A percentile compares a stretch with the other conserved stretches of the same genome.
Evolutionary conservation across 768 basidiomycete genomes (phyloP).

Genomic region (Rhodotorula toruloides): DNA sequence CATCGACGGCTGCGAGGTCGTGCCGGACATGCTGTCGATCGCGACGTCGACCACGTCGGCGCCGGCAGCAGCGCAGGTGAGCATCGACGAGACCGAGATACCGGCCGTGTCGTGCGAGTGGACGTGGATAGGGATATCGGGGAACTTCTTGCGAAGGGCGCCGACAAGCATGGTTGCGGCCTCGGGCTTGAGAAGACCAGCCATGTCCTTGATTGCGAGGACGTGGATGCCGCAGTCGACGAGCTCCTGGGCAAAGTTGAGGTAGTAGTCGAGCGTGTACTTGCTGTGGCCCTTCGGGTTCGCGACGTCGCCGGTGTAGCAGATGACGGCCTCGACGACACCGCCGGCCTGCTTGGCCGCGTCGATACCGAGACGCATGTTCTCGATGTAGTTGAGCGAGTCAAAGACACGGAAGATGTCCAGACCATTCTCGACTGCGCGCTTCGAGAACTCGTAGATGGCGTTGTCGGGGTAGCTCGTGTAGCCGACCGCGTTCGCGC

Average conservation of each 20-base stretch:
- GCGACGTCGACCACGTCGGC: slow-evolving; percentile 97
- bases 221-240: slow-evolving; percentile 72
- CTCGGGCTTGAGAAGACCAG: slow-evolving; percentile 84
- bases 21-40: slow-evolving; percentile 98
- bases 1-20: slow-evolving; percentile 99
- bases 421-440: slow-evolving; percentile 98
- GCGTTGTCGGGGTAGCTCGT: slow-evolving; percentile 97
- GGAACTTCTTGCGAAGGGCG: slow-evolving; percentile 90
- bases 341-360: slow-evolving; percentile 99
- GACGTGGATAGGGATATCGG: slow-evolving; percentile 96
- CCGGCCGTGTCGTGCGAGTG: slow-evolving; percentile 99
- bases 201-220: slow-evolving; percentile 82
- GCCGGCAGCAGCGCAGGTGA: slow-evolving; percentile 91
- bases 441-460: slow-evolving; percentile 70
- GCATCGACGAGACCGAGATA: slow-evolving; percentile 95
- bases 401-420: slow-evolving; percentile 99
- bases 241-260: slow-evolving; percentile 88
- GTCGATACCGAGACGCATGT: slow-evolving; percentile 98
- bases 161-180: slow-evolving; percentile 90
- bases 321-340: slow-evolving; percentile 77
- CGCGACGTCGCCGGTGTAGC: slow-evolving; percentile 97
- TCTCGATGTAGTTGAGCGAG: slow-evolving; percentile 96
- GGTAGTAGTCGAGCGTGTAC: slow-evolving; percentile 95
- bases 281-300: slow-evolving; percentile 82
- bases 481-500: slow-evolving; percentile 98